phyloP scores from a whole-genome alignment of 2,329 filamentous ascomycete species.

The Colletotrichum cordylinicola region DNA sequence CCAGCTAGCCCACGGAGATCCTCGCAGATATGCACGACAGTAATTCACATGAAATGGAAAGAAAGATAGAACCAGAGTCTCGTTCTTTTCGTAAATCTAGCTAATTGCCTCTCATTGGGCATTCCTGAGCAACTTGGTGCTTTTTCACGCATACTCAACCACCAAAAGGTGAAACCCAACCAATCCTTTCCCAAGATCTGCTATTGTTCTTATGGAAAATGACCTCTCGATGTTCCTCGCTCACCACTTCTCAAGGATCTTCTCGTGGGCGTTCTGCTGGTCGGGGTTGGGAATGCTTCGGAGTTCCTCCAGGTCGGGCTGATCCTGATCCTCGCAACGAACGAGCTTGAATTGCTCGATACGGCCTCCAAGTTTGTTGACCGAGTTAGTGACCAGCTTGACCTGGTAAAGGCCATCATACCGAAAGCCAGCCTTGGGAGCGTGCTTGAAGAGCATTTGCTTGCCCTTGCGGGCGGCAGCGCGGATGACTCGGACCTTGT shows the following conservation, averaged over 20 bases:
- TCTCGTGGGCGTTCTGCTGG: conserved; percentile 19
- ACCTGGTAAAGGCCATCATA: conserved; percentile 43
- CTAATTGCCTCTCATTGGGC: neutral
- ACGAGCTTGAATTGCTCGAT: conserved; percentile 11
- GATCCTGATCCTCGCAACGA: neutral
- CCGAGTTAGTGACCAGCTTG: neutral
- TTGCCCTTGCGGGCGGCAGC: conserved; percentile 1
- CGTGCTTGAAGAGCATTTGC: neutral
- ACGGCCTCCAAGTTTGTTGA: conserved; percentile 26
- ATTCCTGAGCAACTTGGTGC: neutral
- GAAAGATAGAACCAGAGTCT: neutral
- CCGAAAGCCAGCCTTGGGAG: conserved; percentile 33
- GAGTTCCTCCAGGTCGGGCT: conserved; percentile 5
- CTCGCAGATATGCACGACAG: neutral
- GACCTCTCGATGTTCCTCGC: neutral
- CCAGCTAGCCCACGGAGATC: neutral
- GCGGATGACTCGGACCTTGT: conserved; percentile 35
- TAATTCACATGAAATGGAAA: neutral
- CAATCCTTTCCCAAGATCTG: neutral
- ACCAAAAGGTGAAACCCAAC: neutral
- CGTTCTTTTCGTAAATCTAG: neutral
- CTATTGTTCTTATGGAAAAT: neutral
- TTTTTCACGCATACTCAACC: neutral
- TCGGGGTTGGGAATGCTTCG: neutral
- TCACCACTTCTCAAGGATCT: conserved; percentile 25